phyloP scores from a whole-genome alignment of 164 flowering plant species.

The Tetrastigma voinierianum region DNA sequence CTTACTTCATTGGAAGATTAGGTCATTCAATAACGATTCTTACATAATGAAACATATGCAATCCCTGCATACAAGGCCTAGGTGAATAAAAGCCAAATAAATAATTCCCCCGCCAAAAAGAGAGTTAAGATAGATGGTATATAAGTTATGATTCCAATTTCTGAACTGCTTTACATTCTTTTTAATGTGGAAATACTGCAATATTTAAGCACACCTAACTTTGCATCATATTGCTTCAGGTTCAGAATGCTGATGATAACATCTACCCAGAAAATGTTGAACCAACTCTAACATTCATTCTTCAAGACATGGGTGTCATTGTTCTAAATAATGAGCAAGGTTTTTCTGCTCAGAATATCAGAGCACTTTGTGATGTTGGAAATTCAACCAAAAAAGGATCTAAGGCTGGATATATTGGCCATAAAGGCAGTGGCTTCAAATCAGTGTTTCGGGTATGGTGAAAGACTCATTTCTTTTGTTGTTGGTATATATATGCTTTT shows the following conservation, averaged over 20 bases:
- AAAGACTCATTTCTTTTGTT: background rate
- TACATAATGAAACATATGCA: too few species aligned
- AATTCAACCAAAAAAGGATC: conserved; percentile 86
- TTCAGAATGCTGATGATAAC: conserved; percentile 99
- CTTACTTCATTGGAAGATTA: too few species aligned
- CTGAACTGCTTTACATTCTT: background rate
- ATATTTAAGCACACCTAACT: background rate
- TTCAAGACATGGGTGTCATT: conserved; percentile 62
- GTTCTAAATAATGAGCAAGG: conserved; percentile 88
- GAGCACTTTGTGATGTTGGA: conserved; percentile 98
- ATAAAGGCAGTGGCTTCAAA: conserved; percentile 98
- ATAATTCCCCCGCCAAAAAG: too few species aligned
- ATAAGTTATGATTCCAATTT: too few species aligned
- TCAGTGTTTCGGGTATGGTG: conserved; percentile 88
- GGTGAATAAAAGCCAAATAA: too few species aligned
- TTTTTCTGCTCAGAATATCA: conserved; percentile 76
- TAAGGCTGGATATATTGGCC: conserved; percentile 84
- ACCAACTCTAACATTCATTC: conserved; percentile 78
- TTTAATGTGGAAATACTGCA: background rate
- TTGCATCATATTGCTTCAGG: conserved; percentile 41
- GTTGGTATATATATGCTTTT: background rate
- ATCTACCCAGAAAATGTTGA: conserved; percentile 64
- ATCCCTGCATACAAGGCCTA: too few species aligned
- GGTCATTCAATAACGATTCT: too few species aligned
- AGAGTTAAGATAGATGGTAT: too few species aligned